Conservation (phyloP, 768 basidiomycete genomes). For the Naematelia aurantialba region DNA sequence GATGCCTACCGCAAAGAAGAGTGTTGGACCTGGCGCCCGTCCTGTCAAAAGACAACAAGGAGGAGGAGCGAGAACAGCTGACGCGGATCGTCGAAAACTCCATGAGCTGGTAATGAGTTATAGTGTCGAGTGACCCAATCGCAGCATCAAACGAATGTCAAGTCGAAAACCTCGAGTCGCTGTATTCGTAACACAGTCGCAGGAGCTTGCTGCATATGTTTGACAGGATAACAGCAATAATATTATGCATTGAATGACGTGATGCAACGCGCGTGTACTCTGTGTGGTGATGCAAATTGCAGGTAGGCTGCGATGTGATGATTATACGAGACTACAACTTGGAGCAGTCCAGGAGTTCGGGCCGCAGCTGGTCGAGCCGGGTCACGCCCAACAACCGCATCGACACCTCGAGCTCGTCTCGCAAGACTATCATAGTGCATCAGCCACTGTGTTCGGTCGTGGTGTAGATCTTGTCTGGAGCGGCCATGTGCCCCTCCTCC, state of each 20-base stretch:
- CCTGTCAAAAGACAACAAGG: constrained; percentile 74
- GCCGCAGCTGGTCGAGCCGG: constrained; percentile 61
- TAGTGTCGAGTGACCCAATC: background rate
- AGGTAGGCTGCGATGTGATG: too few species aligned
- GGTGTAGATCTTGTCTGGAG: too few species aligned
- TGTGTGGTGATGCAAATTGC: background rate
- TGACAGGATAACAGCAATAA: too few species aligned
- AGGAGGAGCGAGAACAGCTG: constrained; percentile 78
- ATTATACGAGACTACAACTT: background rate
- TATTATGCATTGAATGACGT: background rate
- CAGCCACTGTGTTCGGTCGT: background rate
- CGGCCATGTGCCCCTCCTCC: too few species aligned
- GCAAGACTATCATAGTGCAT: constrained; percentile 54
- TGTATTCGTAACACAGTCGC: too few species aligned
- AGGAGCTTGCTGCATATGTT: too few species aligned
- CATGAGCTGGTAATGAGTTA: constrained; percentile 39
- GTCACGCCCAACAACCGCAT: constrained; percentile 73
- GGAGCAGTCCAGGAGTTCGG: constrained; percentile 61
- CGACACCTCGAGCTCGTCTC: constrained; percentile 69
- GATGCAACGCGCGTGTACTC: background rate
- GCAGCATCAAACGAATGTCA: too few species aligned
- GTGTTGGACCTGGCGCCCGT: constrained; percentile 91
- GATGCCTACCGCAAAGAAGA: constrained; percentile 84
- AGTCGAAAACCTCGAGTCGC: too few species aligned
- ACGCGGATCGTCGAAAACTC: constrained; percentile 62